A percentile compares a stretch with the other conserved stretches of the same genome.
These are phyloP conservation scores for Pharus latifolius DNA, from an alignment of 176 grass and related monocot species.

Conservation along the genomic window DNA sequence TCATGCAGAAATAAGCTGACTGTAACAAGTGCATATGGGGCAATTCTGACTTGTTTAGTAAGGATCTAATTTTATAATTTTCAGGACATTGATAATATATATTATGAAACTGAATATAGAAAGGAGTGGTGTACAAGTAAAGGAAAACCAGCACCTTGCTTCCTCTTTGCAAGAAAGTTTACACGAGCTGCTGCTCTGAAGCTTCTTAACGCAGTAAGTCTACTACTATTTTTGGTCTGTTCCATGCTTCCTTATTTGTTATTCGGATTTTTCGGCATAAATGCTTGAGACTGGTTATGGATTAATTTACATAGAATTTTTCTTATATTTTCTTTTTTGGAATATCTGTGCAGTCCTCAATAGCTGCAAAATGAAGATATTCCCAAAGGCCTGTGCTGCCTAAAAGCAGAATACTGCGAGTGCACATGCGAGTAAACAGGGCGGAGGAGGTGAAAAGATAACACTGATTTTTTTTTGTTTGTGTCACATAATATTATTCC, in stretches of 20 bases:
- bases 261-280: background rate
- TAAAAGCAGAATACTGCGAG: constrained; percentile 6
- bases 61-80: constrained; percentile 10
- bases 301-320: no score
- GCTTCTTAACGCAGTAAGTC: constrained; percentile 76
- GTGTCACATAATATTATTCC: constrained; percentile 9
- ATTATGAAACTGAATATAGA: constrained; percentile 93
- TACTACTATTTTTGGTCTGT: background rate
- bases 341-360: constrained; percentile 21
- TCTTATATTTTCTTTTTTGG: background rate
- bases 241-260: background rate
- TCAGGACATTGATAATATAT: constrained; percentile 91
- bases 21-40: background rate
- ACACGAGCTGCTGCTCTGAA: constrained; percentile 66
- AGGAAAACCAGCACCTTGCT: constrained; percentile 67
- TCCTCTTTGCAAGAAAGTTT: constrained; percentile 97
- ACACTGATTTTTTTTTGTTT: background rate
- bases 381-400: background rate
- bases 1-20: background rate
- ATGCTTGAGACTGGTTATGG: background rate
- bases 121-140: constrained; percentile 88
- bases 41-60: constrained; percentile 5
- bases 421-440: background rate
- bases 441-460: background rate
- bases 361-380: constrained; percentile 34